phyloP scores from a whole-genome alignment of 139 green algal genomes.

The Mychonastes homosphaera region DNA sequence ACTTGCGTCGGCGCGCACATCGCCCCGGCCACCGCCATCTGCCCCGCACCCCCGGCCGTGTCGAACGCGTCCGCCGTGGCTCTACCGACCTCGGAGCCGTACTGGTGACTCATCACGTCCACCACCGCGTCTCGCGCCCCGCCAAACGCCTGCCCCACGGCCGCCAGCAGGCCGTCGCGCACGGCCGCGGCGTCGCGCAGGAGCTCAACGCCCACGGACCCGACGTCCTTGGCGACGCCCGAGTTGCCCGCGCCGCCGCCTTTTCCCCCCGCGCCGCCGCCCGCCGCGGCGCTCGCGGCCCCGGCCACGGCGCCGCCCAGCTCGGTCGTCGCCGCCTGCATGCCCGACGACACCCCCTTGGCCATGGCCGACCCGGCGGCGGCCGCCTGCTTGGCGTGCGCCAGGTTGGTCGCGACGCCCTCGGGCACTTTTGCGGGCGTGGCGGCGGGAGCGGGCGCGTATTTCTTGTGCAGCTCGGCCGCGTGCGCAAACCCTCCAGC shows the following conservation, averaged over 20 bases:
- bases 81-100: conserved; percentile 6
- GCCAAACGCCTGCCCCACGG: conserved; percentile 9
- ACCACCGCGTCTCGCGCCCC: conserved; percentile 8
- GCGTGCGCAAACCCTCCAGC: conserved; percentile 5
- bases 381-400: conserved; percentile 17
- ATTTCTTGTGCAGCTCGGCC: conserved; percentile 23
- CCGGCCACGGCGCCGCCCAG: conserved; percentile 2
- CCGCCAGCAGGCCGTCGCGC: conserved; percentile 10
- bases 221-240: neutral
- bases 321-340: conserved; percentile 20
- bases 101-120: conserved; percentile 19
- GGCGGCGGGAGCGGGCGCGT: conserved; percentile 10
- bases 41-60: no score
- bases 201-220: conserved; percentile 14
- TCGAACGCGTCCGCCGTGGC: no score
- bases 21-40: no score
- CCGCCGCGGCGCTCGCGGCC: neutral
- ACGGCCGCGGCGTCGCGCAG: conserved; percentile 18
- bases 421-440: neutral
- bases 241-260: neutral
- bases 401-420: conserved; percentile 1
- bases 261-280: neutral
- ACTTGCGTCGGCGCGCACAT: no score
- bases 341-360: conserved; percentile 18
- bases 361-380: conserved; percentile 11